A percentile compares a stretch with the other conserved stretches of the same genome.
phyloP scores from a whole-genome alignment of 805 yeast species.

The Priceomyces castillae region DNA sequence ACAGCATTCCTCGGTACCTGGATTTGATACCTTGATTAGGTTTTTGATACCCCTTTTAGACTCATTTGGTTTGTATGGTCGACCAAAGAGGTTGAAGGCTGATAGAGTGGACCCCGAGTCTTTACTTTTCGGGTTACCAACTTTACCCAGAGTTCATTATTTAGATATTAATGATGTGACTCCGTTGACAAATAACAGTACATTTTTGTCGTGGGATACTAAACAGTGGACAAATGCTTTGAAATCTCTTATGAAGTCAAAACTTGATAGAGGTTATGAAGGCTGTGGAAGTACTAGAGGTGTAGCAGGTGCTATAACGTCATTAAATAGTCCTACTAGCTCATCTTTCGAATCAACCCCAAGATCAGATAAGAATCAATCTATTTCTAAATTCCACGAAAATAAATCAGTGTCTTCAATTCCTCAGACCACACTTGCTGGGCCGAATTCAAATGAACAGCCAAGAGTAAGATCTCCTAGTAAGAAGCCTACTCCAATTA shows the following conservation, averaged over 20 bases:
- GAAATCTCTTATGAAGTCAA: constrained; percentile 29
- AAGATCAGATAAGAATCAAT: neutral
- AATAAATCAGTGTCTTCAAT: neutral
- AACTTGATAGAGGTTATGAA: constrained; percentile 51
- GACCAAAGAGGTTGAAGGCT: constrained; percentile 43
- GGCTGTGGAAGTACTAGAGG: constrained; percentile 77
- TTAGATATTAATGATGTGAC: constrained; percentile 32
- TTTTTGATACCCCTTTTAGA: constrained; percentile 41
- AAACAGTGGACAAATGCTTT: constrained; percentile 33
- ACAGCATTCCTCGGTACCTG: constrained; percentile 45
- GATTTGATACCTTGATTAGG: constrained; percentile 48
- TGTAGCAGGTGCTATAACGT: constrained; percentile 54
- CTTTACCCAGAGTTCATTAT: constrained; percentile 44
- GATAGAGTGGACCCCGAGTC: constrained; percentile 41
- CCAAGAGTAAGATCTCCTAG: neutral
- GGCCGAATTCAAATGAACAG: neutral
- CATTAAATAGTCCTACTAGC: constrained; percentile 41
- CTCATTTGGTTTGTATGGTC: constrained; percentile 45
- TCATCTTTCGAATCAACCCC: constrained; percentile 11
- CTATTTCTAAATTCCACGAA: neutral
- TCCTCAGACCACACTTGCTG: neutral
- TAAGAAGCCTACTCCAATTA: neutral
- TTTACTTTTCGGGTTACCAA: constrained; percentile 43
- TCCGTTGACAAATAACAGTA: constrained; percentile 19
- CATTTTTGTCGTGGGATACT: constrained; percentile 37